A percentile compares a stretch with the other conserved stretches of the same genome.
Evolutionary conservation across 2,329 filamentous ascomycete genomes (phyloP).

Genomic region (Exophiala mesophila): DNA sequence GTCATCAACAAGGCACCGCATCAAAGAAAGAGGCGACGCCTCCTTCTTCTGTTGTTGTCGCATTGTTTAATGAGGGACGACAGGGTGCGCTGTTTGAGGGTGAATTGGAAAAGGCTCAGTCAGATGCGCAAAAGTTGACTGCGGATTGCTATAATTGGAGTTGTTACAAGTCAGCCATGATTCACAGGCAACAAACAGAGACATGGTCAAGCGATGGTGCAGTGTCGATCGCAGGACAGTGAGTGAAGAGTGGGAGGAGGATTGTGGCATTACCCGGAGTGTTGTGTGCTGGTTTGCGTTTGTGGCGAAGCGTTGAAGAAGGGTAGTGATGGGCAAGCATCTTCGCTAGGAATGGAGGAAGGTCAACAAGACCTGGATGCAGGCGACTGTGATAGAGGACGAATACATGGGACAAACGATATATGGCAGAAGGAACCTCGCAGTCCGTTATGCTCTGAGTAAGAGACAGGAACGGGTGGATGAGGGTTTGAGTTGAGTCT

Average conservation of each 20-base stretch:
- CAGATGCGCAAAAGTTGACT: too few relatives aligned
- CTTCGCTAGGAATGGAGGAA: constrained; percentile 20
- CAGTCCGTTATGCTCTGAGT: too few relatives aligned
- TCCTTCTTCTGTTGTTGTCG: constrained; percentile 6
- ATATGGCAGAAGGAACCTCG: constrained; percentile 2
- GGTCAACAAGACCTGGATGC: constrained; percentile 9
- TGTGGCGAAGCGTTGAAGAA: constrained; percentile 13
- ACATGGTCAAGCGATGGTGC: too few relatives aligned
- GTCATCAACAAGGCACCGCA: constrained; percentile 51
- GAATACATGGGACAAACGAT: constrained; percentile 14
- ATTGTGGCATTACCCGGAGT: constrained; percentile 14
- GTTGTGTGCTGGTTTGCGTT: too few relatives aligned
- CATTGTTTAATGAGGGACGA: too few relatives aligned
- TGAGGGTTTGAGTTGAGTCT: too few relatives aligned
- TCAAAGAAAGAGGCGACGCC: constrained; percentile 37
- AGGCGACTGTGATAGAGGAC: constrained; percentile 8
- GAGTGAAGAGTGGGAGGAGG: constrained; percentile 2
- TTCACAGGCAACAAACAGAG: neutral
- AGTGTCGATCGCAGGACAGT: neutral
- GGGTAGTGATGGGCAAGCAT: constrained; percentile 14
- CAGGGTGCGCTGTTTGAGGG: too few relatives aligned
- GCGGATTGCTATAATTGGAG: neutral
- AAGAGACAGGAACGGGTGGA: too few relatives aligned
- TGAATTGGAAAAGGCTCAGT: too few relatives aligned
- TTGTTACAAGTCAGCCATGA: neutral